A percentile compares a stretch with the other conserved stretches of the same genome.
Evolutionary conservation across 139 green algal genomes (phyloP).

Genomic region (Picochlorum costavermella): DNA sequence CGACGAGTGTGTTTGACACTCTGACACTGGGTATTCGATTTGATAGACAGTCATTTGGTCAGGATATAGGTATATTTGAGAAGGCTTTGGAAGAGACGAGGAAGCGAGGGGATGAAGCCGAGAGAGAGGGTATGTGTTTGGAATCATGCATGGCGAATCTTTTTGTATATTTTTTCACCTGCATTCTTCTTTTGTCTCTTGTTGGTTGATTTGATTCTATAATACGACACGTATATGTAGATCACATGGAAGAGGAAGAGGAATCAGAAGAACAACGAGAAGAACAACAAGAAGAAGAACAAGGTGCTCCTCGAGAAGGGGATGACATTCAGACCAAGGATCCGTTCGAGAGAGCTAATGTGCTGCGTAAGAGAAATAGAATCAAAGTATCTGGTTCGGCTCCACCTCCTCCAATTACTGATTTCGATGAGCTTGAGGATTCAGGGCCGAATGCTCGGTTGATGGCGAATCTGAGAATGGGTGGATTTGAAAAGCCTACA

Average conservation of each 20-base stretch:
- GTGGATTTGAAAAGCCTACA: slow-evolving; percentile 63
- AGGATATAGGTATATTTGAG: background rate
- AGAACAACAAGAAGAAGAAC: background rate
- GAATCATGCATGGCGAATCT: background rate
- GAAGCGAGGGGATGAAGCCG: background rate
- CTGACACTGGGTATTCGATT: background rate
- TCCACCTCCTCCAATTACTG: background rate
- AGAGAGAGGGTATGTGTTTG: background rate
- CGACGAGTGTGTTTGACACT: background rate
- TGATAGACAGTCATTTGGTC: slow-evolving; percentile 2
- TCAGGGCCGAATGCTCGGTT: slow-evolving; percentile 1
- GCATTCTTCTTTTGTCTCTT: too few relatives aligned
- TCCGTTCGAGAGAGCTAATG: slow-evolving; percentile 53
- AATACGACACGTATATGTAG: too few relatives aligned
- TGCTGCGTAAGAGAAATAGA: slow-evolving; percentile 51
- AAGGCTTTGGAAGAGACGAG: background rate
- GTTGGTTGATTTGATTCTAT: too few relatives aligned
- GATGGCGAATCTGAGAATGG: slow-evolving; percentile 25
- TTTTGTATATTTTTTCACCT: too few relatives aligned
- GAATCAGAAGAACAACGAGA: background rate
- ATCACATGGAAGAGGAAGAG: background rate
- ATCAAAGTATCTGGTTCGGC: slow-evolving; percentile 44
- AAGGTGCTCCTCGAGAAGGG: background rate
- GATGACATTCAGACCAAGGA: slow-evolving; percentile 30
- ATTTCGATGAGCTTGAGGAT: slow-evolving; percentile 11